A percentile compares a stretch with the other conserved stretches of the same genome.
Conservation (phyloP, 768 basidiomycete species). For the Amanita fuliginea region DNA sequence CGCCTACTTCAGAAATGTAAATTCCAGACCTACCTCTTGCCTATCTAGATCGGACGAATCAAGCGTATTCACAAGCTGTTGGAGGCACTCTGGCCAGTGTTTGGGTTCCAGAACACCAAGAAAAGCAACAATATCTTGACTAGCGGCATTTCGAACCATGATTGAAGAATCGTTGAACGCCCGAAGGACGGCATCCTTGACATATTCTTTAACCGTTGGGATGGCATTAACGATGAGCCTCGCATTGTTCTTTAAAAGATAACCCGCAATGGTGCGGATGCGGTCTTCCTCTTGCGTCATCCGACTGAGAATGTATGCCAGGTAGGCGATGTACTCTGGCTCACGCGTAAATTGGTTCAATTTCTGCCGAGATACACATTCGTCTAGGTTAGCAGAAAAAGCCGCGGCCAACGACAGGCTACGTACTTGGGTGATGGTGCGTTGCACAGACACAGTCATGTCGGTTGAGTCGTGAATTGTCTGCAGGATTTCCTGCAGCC, state of each 20-base stretch:
- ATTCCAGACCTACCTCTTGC: conserved; percentile 65
- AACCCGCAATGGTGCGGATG: conserved; percentile 91
- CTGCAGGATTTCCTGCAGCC: conserved; percentile 84
- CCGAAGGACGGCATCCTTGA: conserved; percentile 65
- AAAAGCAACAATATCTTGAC: conserved; percentile 86
- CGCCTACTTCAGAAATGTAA: conserved; percentile 4
- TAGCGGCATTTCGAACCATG: conserved; percentile 91
- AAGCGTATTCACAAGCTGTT: conserved; percentile 70
- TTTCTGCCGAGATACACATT: conserved; percentile 41
- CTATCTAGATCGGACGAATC: conserved; percentile 64
- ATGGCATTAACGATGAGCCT: conserved; percentile 62
- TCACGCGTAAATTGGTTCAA: conserved; percentile 77
- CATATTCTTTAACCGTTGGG: conserved; percentile 56
- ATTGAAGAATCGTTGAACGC: conserved; percentile 74
- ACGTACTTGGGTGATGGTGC: conserved; percentile 71
- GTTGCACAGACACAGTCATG: conserved; percentile 64
- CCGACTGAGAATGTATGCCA: conserved; percentile 82
- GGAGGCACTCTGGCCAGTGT: conserved; percentile 93
- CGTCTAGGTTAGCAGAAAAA: conserved; percentile 12
- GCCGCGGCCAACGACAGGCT: conserved; percentile 10
- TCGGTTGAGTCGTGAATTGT: conserved; percentile 89
- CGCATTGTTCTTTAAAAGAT: conserved; percentile 94
- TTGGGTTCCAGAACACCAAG: conserved; percentile 80
- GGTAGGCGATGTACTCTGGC: conserved; percentile 93
- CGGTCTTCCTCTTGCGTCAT: conserved; percentile 81